These are phyloP conservation scores for Yarrowia divulgata DNA, from an alignment of 805 yeast genomes.

Conservation along the genomic window DNA sequence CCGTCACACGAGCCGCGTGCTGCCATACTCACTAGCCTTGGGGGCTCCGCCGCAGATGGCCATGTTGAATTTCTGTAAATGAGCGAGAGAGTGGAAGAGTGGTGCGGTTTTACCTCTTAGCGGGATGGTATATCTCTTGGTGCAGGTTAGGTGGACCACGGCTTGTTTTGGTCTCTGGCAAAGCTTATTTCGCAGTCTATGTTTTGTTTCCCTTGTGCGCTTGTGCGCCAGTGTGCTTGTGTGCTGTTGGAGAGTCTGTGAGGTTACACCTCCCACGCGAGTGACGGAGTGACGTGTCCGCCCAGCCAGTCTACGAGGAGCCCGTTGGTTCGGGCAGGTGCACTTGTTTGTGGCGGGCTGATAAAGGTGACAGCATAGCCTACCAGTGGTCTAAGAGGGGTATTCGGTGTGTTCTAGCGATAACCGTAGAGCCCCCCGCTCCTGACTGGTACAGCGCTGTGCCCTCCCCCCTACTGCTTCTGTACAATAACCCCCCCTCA, in stretches of 20 bases:
- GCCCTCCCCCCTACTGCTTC: too few species aligned
- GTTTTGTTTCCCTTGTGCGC: conserved; percentile 18
- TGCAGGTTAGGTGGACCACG: conserved; percentile 30
- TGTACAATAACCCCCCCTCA: background rate
- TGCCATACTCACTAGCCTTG: conserved; percentile 52
- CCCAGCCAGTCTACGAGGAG: too few species aligned
- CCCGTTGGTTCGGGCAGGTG: background rate
- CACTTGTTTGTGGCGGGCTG: background rate
- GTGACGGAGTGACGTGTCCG: conserved; percentile 23
- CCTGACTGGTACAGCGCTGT: too few species aligned
- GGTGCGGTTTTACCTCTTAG: conserved; percentile 20
- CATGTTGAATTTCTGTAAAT: conserved; percentile 45
- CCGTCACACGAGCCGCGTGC: background rate
- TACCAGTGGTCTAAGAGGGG: background rate
- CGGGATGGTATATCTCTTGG: conserved; percentile 11
- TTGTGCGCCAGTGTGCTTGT: background rate
- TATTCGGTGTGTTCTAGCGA: too few species aligned
- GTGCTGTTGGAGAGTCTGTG: background rate
- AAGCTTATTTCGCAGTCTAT: conserved; percentile 21
- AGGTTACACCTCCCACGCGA: conserved; percentile 19
- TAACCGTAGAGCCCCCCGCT: too few species aligned
- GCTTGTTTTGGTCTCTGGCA: conserved; percentile 33
- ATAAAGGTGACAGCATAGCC: conserved; percentile 4
- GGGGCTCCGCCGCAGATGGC: conserved; percentile 52
- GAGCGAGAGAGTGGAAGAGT: conserved; percentile 28